Percentiles rank a stretch among this genome's conserved stretches.
phyloP scores from a whole-genome alignment of 805 yeast species.

The Geotrichum ghanense region DNA sequence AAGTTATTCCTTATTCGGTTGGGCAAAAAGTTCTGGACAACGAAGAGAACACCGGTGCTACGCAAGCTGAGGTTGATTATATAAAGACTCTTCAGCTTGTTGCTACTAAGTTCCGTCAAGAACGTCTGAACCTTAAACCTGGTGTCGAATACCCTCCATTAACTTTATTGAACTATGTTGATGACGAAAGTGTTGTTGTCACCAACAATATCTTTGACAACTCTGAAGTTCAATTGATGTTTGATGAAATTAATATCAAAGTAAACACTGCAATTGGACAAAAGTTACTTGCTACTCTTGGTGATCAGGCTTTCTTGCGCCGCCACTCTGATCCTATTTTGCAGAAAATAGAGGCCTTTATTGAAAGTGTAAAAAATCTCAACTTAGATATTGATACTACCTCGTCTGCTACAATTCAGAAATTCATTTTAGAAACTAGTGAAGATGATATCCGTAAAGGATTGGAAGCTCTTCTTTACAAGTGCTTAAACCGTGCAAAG shows the following conservation, averaged over 20 bases:
- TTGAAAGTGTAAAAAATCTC: conserved; percentile 48
- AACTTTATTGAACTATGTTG: conserved; percentile 66
- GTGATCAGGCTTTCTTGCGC: conserved; percentile 74
- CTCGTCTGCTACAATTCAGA: conserved; percentile 57
- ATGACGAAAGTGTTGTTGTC: conserved; percentile 70
- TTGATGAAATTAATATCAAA: conserved; percentile 67
- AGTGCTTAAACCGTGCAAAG: conserved; percentile 76
- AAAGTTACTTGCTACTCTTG: conserved; percentile 59
- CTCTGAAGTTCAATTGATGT: conserved; percentile 41
- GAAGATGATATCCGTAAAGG: conserved; percentile 57
- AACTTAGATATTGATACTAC: conserved; percentile 57
- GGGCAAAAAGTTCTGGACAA: conserved; percentile 11
- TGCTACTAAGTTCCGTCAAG: conserved; percentile 59
- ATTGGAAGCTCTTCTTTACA: conserved; percentile 66
- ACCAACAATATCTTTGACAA: conserved; percentile 55
- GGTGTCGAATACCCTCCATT: conserved; percentile 35
- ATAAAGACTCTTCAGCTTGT: conserved; percentile 52
- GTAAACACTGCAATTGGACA: conserved; percentile 84
- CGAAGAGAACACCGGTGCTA: conserved; percentile 11
- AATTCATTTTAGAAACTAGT: conserved; percentile 52
- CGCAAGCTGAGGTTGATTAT: conserved; percentile 54
- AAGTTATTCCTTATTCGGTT: conserved; percentile 22
- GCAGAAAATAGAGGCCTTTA: conserved; percentile 69
- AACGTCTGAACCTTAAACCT: conserved; percentile 39
- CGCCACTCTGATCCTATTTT: conserved; percentile 79